Evolutionary conservation across 2,329 filamentous ascomycete species (phyloP).

Genomic region (Ascomycota sp.): DNA sequence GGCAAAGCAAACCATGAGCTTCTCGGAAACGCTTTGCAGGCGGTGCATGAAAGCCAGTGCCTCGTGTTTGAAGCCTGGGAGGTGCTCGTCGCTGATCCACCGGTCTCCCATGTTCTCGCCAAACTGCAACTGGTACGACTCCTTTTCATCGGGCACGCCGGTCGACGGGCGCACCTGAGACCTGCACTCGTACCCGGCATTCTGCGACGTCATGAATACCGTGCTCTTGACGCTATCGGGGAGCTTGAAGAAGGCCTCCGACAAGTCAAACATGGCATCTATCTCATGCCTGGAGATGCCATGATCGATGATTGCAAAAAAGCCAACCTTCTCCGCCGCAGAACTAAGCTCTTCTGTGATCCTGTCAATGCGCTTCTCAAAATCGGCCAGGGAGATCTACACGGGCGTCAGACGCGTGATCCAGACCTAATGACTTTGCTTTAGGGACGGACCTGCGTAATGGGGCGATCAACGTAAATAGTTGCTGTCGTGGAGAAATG

Average conservation of each 20-base stretch:
- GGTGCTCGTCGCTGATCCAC: slow-evolving; percentile 27
- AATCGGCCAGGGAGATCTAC: slow-evolving; percentile 30
- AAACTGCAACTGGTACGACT: slow-evolving; percentile 43
- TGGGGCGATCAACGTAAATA: neutral
- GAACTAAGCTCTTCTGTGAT: slow-evolving; percentile 30
- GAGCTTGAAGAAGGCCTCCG: slow-evolving; percentile 32
- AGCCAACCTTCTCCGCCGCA: slow-evolving; percentile 38
- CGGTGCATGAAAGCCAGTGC: slow-evolving; percentile 32
- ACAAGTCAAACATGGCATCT: slow-evolving; percentile 27
- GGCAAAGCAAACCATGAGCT: slow-evolving; percentile 37
- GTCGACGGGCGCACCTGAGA: slow-evolving; percentile 38
- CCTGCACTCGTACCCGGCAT: slow-evolving; percentile 41
- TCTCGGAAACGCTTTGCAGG: slow-evolving; percentile 30
- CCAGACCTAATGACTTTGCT: no score
- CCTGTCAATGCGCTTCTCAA: slow-evolving; percentile 27
- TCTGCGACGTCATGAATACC: slow-evolving; percentile 32
- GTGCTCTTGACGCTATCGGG: slow-evolving; percentile 28
- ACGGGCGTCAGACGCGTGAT: no score
- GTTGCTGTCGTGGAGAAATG: no score
- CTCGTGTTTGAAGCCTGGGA: slow-evolving; percentile 26
- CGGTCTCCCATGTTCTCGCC: slow-evolving; percentile 28
- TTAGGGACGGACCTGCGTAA: no score
- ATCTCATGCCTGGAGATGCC: slow-evolving; percentile 27
- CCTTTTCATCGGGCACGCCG: slow-evolving; percentile 35
- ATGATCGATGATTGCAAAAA: slow-evolving; percentile 36